Evolutionary conservation across 495 filamentous ascomycete genomes (phyloP), one percentile per base, ranked within the genome.

Genomic region (Aspergillus affinis): DNA sequence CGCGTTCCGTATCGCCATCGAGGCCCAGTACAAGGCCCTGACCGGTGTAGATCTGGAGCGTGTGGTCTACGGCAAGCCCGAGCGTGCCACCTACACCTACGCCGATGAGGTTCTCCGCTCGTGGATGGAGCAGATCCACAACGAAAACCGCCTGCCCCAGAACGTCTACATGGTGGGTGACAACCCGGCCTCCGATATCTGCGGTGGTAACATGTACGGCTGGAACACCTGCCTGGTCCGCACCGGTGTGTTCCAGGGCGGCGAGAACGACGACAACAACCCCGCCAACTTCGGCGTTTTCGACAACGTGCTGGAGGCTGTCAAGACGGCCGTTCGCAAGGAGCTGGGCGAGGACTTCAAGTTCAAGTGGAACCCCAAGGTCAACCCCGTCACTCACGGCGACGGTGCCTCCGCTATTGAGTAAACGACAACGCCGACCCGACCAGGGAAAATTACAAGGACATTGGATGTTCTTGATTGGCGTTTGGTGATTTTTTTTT

Each of bases 151-250:
- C 44, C 75, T 92, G 3, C 89, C 88, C 8, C 65, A 84, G 65
- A 90, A 91, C 73, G 75, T 91, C 69, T 91, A 92, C 82, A 92
- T 92, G 89, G 76, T 92, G 44, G 89, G 89, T 63, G 89, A 92
- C 75, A 91, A 91, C 76, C 89, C 88, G 18, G 86, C 86, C 30
- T 89, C 86, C 30, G 88, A 91, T 69, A 91, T 92, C 69, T 79
- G 90, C 63, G 88, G 89, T 61, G 88, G 88, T 56, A 91, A 91
- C 77, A 87, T 88, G 81, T 89, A 92, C 75, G 86, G 87, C 56
- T 91, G 89, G 89, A 91, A 91, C 74, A 91, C 85, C 69, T 78
- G 88, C 76, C 69, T 91, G 50, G 84, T 86, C 54, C 80, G 83
- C 64, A 85, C 84, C 6, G 84, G 84, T 70, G 83, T 86, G 29